Evolutionary conservation across 2,329 filamentous ascomycete species (phyloP).

Genomic region (Huntiella savannae): DNA sequence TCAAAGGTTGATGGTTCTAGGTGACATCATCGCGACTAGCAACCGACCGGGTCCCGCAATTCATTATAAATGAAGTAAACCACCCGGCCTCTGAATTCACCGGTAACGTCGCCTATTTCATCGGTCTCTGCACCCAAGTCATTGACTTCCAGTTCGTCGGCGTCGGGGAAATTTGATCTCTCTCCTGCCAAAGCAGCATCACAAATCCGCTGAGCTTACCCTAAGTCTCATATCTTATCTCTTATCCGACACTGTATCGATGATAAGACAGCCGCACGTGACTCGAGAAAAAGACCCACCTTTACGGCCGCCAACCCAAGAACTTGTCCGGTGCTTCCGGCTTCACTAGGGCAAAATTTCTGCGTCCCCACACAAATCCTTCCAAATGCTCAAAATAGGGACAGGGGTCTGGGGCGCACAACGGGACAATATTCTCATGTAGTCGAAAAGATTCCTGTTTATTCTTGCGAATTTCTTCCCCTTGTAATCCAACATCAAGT

Average conservation of each 20-base stretch:
- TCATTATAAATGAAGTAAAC: too few species aligned
- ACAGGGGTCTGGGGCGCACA: slow-evolving; percentile 1
- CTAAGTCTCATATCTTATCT: too few species aligned
- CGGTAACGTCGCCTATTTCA: too few species aligned
- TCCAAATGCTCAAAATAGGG: not conserved
- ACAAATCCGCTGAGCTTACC: too few species aligned
- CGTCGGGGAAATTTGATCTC: too few species aligned
- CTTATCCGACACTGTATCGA: not conserved
- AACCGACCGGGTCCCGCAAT: too few species aligned
- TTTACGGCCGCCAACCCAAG: slow-evolving; percentile 20
- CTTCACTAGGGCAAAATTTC: slow-evolving; percentile 22
- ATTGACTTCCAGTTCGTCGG: too few species aligned
- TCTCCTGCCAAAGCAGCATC: too few species aligned
- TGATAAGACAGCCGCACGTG: not conserved
- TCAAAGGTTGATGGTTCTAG: too few species aligned
- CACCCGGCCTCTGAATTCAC: too few species aligned
- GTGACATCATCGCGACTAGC: too few species aligned
- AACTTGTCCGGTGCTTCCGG: slow-evolving; percentile 6
- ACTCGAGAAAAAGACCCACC: slow-evolving; percentile 6
- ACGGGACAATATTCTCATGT: slow-evolving; percentile 19
- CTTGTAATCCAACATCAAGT: slow-evolving; percentile 11
- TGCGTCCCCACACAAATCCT: slow-evolving; percentile 23
- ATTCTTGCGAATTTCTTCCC: slow-evolving; percentile 23
- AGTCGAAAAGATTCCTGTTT: slow-evolving; percentile 14
- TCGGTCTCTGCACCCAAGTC: too few species aligned